phyloP scores from a whole-genome alignment of 1,139 yeast genomes.

The Magnusiomyces sp. region DNA sequence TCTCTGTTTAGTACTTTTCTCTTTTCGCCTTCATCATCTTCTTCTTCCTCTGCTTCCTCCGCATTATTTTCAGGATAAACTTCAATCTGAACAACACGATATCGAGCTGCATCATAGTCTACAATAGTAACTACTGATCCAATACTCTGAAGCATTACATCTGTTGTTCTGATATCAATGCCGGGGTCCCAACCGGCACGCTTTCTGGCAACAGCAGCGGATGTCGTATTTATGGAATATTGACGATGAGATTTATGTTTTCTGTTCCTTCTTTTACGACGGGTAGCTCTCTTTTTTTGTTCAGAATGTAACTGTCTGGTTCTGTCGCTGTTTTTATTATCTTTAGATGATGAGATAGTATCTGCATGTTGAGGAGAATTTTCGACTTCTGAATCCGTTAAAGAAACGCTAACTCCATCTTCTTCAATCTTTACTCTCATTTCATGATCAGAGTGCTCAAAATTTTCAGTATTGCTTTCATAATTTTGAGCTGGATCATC shows the following conservation, averaged over 20 bases:
- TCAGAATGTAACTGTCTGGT: not conserved
- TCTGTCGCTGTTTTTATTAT: not conserved
- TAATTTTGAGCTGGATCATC: not conserved
- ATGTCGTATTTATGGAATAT: slow-evolving; percentile 17
- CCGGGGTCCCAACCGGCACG: slow-evolving; percentile 50
- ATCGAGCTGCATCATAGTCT: slow-evolving; percentile 38
- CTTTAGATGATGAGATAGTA: not conserved
- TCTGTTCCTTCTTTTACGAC: not conserved
- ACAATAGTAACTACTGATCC: slow-evolving; percentile 43
- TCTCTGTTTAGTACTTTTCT: not conserved
- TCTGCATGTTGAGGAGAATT: not conserved
- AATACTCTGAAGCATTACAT: slow-evolving; percentile 39
- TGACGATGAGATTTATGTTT: slow-evolving; percentile 13
- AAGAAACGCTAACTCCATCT: not conserved
- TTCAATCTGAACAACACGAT: slow-evolving; percentile 35
- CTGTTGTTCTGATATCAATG: slow-evolving; percentile 41
- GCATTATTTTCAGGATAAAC: slow-evolving; percentile 16
- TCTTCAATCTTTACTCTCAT: not conserved
- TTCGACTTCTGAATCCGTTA: not conserved
- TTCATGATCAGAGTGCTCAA: not conserved
- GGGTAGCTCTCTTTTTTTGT: not conserved
- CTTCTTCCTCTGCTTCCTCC: slow-evolving; percentile 1
- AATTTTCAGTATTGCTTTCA: not conserved
- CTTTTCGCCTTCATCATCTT: not conserved
- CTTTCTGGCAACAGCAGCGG: slow-evolving; percentile 21